phyloP scores from a whole-genome alignment of 805 yeast genomes.

The Ogataea naganishii region DNA sequence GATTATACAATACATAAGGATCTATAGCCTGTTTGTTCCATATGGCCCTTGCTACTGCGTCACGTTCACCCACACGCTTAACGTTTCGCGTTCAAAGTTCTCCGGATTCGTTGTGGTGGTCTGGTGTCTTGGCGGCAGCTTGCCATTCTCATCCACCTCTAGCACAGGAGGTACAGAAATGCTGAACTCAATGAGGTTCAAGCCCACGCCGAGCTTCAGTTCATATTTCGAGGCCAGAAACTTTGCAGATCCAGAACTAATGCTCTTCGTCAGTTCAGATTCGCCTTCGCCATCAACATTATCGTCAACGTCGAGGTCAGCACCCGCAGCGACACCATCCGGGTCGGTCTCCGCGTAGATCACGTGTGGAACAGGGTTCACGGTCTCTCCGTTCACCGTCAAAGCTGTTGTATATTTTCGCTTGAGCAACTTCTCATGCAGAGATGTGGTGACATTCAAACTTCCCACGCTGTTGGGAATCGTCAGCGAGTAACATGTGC shows the following conservation, averaged over 20 bases:
- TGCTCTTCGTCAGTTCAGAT: background rate
- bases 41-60: conserved; percentile 17
- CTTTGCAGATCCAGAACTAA: conserved; percentile 8
- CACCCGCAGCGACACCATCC: background rate
- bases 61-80: conserved; percentile 33
- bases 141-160: conserved; percentile 11
- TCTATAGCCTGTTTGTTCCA: too few relatives aligned
- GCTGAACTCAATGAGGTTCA: conserved; percentile 34
- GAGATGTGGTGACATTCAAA: too few relatives aligned
- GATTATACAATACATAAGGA: background rate
- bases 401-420: conserved; percentile 29
- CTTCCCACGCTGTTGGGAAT: too few relatives aligned
- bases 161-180: conserved; percentile 23
- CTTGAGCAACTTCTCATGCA: conserved; percentile 31
- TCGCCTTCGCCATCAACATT: conserved; percentile 8
- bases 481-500: too few relatives aligned
- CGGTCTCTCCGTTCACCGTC: conserved; percentile 34
- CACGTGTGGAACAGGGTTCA: conserved; percentile 34
- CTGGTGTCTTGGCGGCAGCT: conserved; percentile 10
- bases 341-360: conserved; percentile 21
- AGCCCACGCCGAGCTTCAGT: conserved; percentile 35
- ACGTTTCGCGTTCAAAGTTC: conserved; percentile 21
- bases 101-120: conserved; percentile 11
- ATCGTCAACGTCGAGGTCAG: background rate
- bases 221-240: conserved; percentile 32